Evolutionary conservation across 768 basidiomycete species (phyloP), one percentile per base, ranked within the genome.

Genomic region (Postia placenta): DNA sequence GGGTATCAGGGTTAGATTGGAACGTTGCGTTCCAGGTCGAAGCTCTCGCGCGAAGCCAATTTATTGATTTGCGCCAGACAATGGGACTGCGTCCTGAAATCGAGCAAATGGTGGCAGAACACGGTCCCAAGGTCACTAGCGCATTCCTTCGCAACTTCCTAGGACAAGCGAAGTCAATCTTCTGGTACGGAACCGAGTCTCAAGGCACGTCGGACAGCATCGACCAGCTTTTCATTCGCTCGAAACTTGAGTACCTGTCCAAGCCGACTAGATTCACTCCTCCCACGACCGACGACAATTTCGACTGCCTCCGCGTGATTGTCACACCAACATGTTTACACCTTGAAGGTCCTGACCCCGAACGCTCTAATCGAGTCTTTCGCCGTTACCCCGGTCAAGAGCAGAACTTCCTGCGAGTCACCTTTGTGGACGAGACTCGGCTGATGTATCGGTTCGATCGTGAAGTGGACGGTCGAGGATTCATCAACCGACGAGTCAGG

Each of bases 341-440:
- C 37, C 65, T 81, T 28, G 71, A 71, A 27, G 83, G 83, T 0
- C 81, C 81, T 4, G 73, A 70, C 49, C 69, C 69, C 4, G 83
- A 85, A 52, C 72, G 76, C 5, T 80, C 80, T 0, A 87, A 86
- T 53, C 67, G 80, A 3, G 72, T 85, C 33, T 73, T 86, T 30
- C 75, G 83, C 19, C 64, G 64, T 7, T 84, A 79, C 56, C 60
- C 67, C 0, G 48, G 60, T 20, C 61, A 76, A 46, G 74, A 78
- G 19, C 70, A 76, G 51, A 72, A 69, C 22, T 87, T 87, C 58
- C 55, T 86, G 22, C 77, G 83, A 6, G 83, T 86, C 49, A 67
- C 70, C 48, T 83, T 85, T 56, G 69, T 73, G 15, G 83, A 87
- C 45, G 83, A 87, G 57, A 75, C 70, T 11, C 63, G 66, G 4